These are phyloP conservation scores for Arthroderma sp. DNA, from an alignment of 2,329 filamentous ascomycete species.

Conservation along the genomic window DNA sequence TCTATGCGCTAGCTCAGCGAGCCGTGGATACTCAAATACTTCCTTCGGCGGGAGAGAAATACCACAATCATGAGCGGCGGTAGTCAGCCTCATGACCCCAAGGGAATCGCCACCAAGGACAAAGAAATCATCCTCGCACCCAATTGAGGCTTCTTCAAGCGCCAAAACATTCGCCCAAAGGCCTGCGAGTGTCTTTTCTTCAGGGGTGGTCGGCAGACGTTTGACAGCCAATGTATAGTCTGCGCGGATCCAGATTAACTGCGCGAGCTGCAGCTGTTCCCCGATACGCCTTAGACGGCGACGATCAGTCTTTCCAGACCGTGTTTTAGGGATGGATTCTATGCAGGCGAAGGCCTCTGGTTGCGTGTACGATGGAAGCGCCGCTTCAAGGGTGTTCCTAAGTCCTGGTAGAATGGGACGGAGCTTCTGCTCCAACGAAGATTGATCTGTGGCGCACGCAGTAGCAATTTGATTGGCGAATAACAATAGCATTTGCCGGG, in stretches of 20 bases:
- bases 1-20: constrained; percentile 11
- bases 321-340: neutral
- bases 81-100: constrained; percentile 22
- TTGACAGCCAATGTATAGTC: no score
- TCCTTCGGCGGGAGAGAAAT: constrained; percentile 1
- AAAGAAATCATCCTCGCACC: constrained; percentile 5
- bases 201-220: no score
- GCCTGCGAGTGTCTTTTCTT: neutral
- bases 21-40: constrained; percentile 14
- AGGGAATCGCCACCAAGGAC: constrained; percentile 28
- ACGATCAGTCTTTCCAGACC: neutral
- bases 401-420: no score
- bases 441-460: neutral
- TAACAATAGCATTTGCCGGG: no score
- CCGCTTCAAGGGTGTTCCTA: no score
- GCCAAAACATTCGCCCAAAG: neutral
- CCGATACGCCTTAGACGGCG: neutral
- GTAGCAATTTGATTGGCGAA: neutral
- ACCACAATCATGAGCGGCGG: neutral
- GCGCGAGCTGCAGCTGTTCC: neutral
- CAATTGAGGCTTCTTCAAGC: neutral
- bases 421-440: neutral
- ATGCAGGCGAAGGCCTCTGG: no score
- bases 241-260: neutral
- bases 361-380: no score